Base-by-base conservation (phyloP, 2,329 filamentous ascomycete genomes). In the Aspergillus spinulosporus region DNA sequence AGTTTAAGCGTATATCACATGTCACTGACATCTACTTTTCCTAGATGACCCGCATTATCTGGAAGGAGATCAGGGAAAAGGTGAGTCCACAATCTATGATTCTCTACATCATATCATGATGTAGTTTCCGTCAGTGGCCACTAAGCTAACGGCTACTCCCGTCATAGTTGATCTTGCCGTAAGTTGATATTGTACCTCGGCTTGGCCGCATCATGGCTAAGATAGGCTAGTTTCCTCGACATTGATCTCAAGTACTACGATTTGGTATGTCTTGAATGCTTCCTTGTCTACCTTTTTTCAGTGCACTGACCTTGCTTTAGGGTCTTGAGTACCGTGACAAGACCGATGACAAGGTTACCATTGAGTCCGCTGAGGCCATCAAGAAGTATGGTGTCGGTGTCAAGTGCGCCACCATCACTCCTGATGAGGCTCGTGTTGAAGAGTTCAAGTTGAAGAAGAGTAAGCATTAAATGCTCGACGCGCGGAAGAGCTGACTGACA, bases 371-470 rank as follows among this genome's bases (percentile, higher is more conserved):
- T 54, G 91, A 96, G 80, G 94, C 94, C 43, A 97, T 97, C 81
- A 92, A 96, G 85, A 96, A 97, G 84, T 97, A 97, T 84, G 91
- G 88, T 58, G 94, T 99, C 54, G 94, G 93, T 77, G 91, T 99
- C 81, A 99, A 99, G 84, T 99, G 94, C 78, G 94, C 94, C 64
- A 99, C 94, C 74, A 99, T 99, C 80, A 99, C 94, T 43, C 94
- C 94, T 39, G 94, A 99, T 74, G 94, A 99, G 84, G 88, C 86
- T 63, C 88, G 94, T 74, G 93, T 99, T 31, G 84, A 97, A 82
- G 94, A 97, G 79, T 99, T 97, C 79, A 92, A 97, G 74, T 85
- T 99, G 67, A 99, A 97, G 89, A 88, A 97, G 82, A 97, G 89
- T 92, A 79, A 76, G 87, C 46, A 66, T 54, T 36, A n/a, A 37